These are phyloP conservation scores for Hymenoscyphus occultus DNA, from an alignment of 2,329 filamentous ascomycete species.

Conservation along the genomic window DNA sequence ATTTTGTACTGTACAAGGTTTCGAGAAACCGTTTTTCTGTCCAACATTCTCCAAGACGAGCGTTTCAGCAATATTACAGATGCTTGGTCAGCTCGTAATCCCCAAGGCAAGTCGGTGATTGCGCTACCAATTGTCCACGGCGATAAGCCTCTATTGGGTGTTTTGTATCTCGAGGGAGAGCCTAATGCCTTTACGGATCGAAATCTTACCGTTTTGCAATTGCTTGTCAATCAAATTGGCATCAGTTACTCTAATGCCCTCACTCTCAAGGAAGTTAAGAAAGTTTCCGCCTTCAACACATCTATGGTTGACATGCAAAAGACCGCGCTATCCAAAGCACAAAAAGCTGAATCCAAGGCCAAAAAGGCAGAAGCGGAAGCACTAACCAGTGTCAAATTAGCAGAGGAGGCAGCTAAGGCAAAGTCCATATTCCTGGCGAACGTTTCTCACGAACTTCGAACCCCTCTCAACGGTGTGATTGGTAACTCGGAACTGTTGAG, in stretches of 20 bases:
- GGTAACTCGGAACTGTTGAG: conserved; percentile 82
- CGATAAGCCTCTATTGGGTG: conserved; percentile 65
- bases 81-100: conserved; percentile 65
- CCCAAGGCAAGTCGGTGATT: conserved; percentile 70
- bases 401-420: conserved; percentile 78
- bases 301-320: conserved; percentile 78
- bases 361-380: conserved; percentile 74
- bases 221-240: conserved; percentile 76
- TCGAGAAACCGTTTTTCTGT: conserved; percentile 70
- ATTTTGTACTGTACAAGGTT: conserved; percentile 75
- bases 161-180: conserved; percentile 72
- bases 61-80: conserved; percentile 73
- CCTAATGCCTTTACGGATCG: conserved; percentile 75
- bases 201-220: conserved; percentile 62
- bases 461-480: conserved; percentile 83
- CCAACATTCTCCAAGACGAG: conserved; percentile 72
- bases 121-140: conserved; percentile 77
- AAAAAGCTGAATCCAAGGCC: conserved; percentile 71
- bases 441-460: conserved; percentile 77
- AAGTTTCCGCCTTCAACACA: conserved; percentile 73
- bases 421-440: conserved; percentile 80
- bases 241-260: conserved; percentile 69
- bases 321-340: conserved; percentile 67
- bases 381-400: conserved; percentile 74
- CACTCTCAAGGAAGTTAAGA: conserved; percentile 68